These are phyloP conservation scores for Ziziphus jujuba DNA, from an alignment of 306 rosid genomes.

Conservation along the genomic window DNA sequence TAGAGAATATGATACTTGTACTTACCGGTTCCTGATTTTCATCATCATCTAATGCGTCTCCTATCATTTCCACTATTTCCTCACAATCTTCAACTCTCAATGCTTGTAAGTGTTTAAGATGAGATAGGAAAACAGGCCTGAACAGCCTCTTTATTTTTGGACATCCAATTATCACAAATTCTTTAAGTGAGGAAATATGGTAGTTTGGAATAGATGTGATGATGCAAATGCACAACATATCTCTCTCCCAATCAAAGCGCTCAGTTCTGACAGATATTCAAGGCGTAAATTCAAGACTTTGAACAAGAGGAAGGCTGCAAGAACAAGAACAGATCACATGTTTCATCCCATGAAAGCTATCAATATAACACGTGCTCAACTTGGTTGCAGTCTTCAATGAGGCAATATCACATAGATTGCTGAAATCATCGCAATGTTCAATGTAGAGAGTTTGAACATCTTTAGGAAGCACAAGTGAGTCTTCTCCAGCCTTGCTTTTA, in stretches of 20 bases:
- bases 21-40: not conserved
- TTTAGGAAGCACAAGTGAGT: not conserved
- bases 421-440: not conserved
- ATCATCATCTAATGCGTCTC: not conserved
- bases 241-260: not conserved
- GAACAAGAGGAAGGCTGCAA: not conserved
- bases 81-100: not conserved
- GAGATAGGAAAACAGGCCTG: not conserved
- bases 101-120: too few relatives aligned
- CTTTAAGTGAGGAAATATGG: not conserved
- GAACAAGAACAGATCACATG: not conserved
- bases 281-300: not conserved
- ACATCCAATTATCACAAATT: not conserved
- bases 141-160: not conserved
- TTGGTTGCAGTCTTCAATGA: not conserved
- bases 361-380: not conserved
- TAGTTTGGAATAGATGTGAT: not conserved
- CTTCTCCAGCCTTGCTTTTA: not conserved
- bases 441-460: not conserved
- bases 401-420: not conserved
- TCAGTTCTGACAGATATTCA: too few relatives aligned
- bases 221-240: too few relatives aligned
- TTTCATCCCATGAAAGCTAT: not conserved
- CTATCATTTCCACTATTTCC: not conserved
- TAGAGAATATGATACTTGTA: not conserved